phyloP scores from a whole-genome alignment of 176 grass and related monocot genomes.

The Aegilops sharonensis region DNA sequence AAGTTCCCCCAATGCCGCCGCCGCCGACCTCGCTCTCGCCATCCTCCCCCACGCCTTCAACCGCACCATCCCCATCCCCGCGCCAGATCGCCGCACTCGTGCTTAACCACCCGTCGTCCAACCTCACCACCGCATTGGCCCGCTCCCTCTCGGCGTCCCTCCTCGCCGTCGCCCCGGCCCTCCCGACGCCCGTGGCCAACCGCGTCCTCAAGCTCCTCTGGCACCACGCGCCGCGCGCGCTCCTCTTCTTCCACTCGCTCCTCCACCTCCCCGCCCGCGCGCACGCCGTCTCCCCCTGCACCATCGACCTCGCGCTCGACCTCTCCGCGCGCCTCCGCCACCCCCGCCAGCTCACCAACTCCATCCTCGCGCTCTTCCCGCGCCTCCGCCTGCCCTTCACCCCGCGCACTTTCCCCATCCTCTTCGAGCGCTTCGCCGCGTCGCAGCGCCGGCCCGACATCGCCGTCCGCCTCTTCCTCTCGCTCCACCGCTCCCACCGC shows the following conservation, averaged over 20 bases:
- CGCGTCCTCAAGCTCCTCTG: slow-evolving; percentile 76
- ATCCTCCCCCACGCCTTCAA: background rate
- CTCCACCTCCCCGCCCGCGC: slow-evolving; percentile 51
- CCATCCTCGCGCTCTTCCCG: slow-evolving; percentile 57
- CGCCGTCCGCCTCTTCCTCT: slow-evolving; percentile 81
- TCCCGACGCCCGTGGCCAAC: slow-evolving; percentile 40
- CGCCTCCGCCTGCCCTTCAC: slow-evolving; percentile 60
- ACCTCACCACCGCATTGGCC: slow-evolving; percentile 39
- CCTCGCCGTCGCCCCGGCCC: slow-evolving; percentile 26
- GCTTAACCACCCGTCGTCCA: slow-evolving; percentile 45
- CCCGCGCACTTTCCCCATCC: slow-evolving; percentile 72
- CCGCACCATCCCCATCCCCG: background rate
- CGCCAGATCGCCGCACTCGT: slow-evolving; percentile 50
- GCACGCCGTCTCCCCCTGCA: slow-evolving; percentile 48
- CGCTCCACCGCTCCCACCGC: slow-evolving; percentile 62
- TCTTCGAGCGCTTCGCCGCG: slow-evolving; percentile 57
- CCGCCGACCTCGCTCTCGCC: background rate
- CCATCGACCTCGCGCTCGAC: slow-evolving; percentile 77
- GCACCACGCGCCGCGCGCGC: slow-evolving; percentile 67
- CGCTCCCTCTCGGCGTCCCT: slow-evolving; percentile 54
- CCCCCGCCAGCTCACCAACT: slow-evolving; percentile 46
- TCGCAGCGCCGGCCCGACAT: slow-evolving; percentile 73
- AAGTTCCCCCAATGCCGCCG: slow-evolving; percentile 18
- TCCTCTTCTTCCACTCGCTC: slow-evolving; percentile 89
- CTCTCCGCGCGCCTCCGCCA: slow-evolving; percentile 66